A percentile compares a stretch with the other conserved stretches of the same genome.
These are phyloP conservation scores for Silene latifolia DNA, from an alignment of 148 eudicot species.

Conservation along the genomic window DNA sequence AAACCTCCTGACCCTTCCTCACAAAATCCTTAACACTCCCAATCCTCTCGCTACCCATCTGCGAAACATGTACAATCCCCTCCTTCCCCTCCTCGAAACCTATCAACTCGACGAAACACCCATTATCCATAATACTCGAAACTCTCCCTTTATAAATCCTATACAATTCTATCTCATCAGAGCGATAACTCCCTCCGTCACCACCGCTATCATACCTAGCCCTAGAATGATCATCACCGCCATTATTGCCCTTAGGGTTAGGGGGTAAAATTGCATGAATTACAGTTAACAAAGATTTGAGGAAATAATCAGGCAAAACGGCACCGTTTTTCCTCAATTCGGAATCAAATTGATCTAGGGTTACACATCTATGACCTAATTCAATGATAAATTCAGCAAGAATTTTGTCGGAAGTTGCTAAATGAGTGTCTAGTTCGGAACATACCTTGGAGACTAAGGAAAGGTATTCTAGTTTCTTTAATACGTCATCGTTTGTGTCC, in stretches of 20 bases:
- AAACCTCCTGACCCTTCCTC: conserved; percentile 37
- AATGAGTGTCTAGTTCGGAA: conserved; percentile 67
- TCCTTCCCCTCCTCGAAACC: conserved; percentile 63
- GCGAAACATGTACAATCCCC: conserved; percentile 79
- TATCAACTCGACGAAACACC: conserved; percentile 69
- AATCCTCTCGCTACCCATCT: conserved; percentile 67
- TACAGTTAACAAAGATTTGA: conserved; percentile 57
- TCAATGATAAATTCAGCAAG: conserved; percentile 75
- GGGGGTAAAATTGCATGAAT: conserved; percentile 92
- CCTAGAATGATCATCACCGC: conserved; percentile 39
- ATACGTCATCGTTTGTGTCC: conserved; percentile 24
- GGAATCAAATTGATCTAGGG: conserved; percentile 63
- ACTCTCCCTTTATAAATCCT: conserved; percentile 75
- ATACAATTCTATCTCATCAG: conserved; percentile 54
- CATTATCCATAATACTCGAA: conserved; percentile 74
- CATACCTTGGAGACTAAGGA: conserved; percentile 82
- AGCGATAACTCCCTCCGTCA: conserved; percentile 12
- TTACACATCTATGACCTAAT: conserved; percentile 48
- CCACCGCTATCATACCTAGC: conserved; percentile 14
- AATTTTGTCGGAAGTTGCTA: conserved; percentile 61
- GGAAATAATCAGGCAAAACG: conserved; percentile 83
- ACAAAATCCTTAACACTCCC: conserved; percentile 28
- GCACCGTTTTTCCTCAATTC: conserved; percentile 64
- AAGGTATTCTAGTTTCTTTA: conserved; percentile 63
- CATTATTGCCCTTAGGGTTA: conserved; percentile 30